phyloP scores from a whole-genome alignment of 345 rosid species.

The Euphorbia lathyris region DNA sequence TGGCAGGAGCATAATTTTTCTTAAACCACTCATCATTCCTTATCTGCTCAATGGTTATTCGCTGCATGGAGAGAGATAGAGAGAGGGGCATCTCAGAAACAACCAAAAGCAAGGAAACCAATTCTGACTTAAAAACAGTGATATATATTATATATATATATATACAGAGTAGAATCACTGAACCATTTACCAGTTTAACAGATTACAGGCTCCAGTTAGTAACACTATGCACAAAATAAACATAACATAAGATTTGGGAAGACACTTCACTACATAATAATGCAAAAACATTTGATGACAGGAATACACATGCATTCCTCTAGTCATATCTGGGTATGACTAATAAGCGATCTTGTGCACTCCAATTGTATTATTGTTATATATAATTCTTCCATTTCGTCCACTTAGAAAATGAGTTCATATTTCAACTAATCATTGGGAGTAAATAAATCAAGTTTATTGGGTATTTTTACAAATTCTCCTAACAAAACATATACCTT shows the following conservation, averaged over 20 bases:
- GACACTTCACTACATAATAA: neutral
- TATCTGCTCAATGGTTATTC: constrained; percentile 76
- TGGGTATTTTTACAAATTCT: neutral
- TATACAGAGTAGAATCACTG: neutral
- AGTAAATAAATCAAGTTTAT: neutral
- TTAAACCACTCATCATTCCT: constrained; percentile 80
- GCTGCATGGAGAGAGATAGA: constrained; percentile 43
- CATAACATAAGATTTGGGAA: neutral
- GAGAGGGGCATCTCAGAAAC: constrained; percentile 10
- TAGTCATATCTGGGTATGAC: too few species aligned
- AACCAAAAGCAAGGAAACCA: constrained; percentile 10
- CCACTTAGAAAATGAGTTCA: neutral
- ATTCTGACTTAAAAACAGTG: neutral
- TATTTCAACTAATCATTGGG: neutral
- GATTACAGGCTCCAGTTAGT: neutral
- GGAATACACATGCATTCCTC: too few species aligned
- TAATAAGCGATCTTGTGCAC: too few species aligned
- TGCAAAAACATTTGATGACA: neutral
- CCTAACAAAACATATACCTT: neutral
- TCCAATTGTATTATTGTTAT: too few species aligned
- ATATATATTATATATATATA: too few species aligned
- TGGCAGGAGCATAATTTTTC: constrained; percentile 59
- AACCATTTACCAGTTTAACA: neutral
- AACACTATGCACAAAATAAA: neutral
- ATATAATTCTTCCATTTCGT: neutral